A percentile compares a stretch with the other conserved stretches of the same genome.
phyloP scores from a whole-genome alignment of 1,139 yeast genomes.

The Magnusiomyces tetraspermus region DNA sequence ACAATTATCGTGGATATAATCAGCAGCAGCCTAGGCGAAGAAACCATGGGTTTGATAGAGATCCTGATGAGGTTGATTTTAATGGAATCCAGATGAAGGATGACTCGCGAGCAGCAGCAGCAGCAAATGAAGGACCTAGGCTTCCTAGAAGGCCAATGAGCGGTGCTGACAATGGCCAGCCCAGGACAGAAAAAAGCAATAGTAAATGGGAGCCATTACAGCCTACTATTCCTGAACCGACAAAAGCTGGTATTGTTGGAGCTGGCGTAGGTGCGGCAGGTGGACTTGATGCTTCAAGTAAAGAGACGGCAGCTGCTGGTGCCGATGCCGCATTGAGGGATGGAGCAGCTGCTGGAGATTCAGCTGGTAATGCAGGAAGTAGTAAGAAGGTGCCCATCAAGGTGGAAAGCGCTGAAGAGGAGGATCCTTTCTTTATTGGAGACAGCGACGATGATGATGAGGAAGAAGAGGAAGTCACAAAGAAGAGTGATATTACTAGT shows the following conservation, averaged over 20 bases:
- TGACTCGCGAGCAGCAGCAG: too few relatives aligned
- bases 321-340: not conserved
- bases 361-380: constrained; percentile 6
- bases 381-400: constrained; percentile 49
- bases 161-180: not conserved
- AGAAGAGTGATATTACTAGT: not conserved
- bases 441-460: constrained; percentile 69
- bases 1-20: constrained; percentile 18
- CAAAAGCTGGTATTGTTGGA: not conserved
- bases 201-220: constrained; percentile 6
- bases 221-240: not conserved
- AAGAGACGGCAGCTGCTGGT: constrained; percentile 4
- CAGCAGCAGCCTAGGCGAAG: constrained; percentile 7
- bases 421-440: constrained; percentile 62
- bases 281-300: too few relatives aligned
- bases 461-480: constrained; percentile 7
- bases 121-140: too few relatives aligned
- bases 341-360: not conserved
- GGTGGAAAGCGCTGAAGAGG: constrained; percentile 38
- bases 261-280: not conserved
- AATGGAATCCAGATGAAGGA: constrained; percentile 27
- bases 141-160: not conserved
- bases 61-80: constrained; percentile 20
- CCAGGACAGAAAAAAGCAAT: constrained; percentile 1
- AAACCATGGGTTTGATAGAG: constrained; percentile 3